Evolutionary conservation across 768 basidiomycete genomes (phyloP).

Genomic region (Mycena belliarum): DNA sequence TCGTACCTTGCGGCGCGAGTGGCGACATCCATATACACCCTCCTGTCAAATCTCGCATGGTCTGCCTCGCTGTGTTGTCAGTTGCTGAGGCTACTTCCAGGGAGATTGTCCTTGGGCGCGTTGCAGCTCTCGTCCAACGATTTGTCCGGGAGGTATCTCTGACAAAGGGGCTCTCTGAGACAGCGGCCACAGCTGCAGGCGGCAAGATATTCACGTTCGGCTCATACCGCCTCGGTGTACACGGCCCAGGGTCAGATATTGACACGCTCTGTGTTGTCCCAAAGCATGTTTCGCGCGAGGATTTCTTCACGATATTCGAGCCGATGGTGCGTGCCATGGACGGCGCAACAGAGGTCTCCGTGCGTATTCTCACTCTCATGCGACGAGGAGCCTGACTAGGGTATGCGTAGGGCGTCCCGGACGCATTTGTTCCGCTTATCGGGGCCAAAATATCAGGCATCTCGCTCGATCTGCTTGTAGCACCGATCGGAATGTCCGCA

Average conservation of each 20-base stretch:
- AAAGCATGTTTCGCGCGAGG: constrained; percentile 91
- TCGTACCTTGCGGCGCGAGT: no score
- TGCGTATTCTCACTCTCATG: no score
- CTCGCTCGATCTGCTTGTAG: constrained; percentile 92
- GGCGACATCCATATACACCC: no score
- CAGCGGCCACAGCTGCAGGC: constrained; percentile 87
- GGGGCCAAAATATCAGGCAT: constrained; percentile 91
- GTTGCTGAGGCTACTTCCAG: no score
- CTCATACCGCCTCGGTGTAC: constrained; percentile 96
- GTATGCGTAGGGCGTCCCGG: constrained; percentile 83
- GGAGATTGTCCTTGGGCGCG: constrained; percentile 59
- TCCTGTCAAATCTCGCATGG: no score
- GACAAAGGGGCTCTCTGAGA: constrained; percentile 79
- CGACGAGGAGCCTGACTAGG: background rate
- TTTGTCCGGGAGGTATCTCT: constrained; percentile 87
- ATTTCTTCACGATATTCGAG: constrained; percentile 93
- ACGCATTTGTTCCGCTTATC: constrained; percentile 95
- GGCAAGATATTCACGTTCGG: constrained; percentile 99
- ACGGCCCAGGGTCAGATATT: constrained; percentile 94
- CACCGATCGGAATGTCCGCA: constrained; percentile 77
- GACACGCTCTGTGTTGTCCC: constrained; percentile 97
- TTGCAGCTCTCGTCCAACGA: constrained; percentile 86
- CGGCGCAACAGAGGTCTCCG: constrained; percentile 88
- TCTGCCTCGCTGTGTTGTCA: no score
- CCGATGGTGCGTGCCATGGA: constrained; percentile 83